Evolutionary conservation across 164 flowering plant species (phyloP).

Genomic region (Echeveria elegans): DNA sequence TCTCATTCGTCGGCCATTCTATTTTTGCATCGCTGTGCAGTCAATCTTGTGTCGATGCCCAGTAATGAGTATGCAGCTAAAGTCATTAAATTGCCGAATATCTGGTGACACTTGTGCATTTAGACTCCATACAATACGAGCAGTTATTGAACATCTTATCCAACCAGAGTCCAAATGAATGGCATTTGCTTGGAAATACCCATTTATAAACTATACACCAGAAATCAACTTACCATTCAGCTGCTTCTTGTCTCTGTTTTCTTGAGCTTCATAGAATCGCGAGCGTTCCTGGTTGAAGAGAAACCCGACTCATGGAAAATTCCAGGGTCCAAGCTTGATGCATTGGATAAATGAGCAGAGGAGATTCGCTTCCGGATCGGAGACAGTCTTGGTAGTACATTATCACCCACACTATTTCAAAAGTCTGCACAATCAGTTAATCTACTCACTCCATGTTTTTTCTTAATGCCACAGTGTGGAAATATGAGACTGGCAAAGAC

Average conservation of each 20-base stretch:
- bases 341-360: constrained; percentile 22
- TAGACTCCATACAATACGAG: neutral
- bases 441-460: too few species aligned
- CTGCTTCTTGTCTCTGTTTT: constrained; percentile 16
- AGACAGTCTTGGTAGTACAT: constrained; percentile 23
- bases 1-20: neutral
- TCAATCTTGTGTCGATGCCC: too few species aligned
- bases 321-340: constrained; percentile 17
- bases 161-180: too few species aligned
- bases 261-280: constrained; percentile 15
- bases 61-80: neutral
- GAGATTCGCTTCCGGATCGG: constrained; percentile 18
- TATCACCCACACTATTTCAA: too few species aligned
- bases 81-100: neutral
- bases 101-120: neutral
- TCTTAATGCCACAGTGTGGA: constrained; percentile 19
- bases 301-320: constrained; percentile 14
- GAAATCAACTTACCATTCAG: neutral
- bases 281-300: constrained; percentile 23
- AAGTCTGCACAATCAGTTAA: too few species aligned
- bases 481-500: constrained; percentile 19
- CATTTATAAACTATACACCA: neutral
- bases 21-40: too few species aligned
- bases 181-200: too few species aligned
- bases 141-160: neutral